phyloP scores from a whole-genome alignment of 2,329 filamentous ascomycete species.

The Phyllosticta paracitricarpa region DNA sequence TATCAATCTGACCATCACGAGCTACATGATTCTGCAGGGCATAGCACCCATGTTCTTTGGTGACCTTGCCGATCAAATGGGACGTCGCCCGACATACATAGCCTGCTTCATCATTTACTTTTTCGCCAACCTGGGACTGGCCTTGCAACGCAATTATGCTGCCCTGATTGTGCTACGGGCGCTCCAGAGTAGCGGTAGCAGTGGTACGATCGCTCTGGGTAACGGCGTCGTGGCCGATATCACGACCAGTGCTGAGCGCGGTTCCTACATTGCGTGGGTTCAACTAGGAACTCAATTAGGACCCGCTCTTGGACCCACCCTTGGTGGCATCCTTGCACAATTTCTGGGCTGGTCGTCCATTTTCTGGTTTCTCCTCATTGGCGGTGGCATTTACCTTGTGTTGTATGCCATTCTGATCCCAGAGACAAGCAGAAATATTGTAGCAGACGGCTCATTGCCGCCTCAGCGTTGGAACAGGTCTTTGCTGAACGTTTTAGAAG shows the following conservation, averaged over 20 bases:
- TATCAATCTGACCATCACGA: conserved; percentile 43
- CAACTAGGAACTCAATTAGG: conserved; percentile 44
- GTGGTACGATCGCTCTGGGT: conserved; percentile 59
- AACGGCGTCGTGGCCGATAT: conserved; percentile 66
- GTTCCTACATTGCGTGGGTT: conserved; percentile 62
- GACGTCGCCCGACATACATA: conserved; percentile 39
- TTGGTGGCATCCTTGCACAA: conserved; percentile 50
- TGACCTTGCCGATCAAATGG: conserved; percentile 36
- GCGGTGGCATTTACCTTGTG: conserved; percentile 15
- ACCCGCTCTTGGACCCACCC: conserved; percentile 45
- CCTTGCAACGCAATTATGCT: conserved; percentile 23
- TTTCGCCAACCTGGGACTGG: conserved; percentile 25
- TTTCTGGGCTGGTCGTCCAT: conserved; percentile 32
- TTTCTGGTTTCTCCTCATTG: conserved; percentile 34
- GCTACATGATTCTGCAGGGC: conserved; percentile 44
- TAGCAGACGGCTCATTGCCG: conserved; percentile 29
- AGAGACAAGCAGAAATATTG: conserved; percentile 32
- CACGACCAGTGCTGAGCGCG: conserved; percentile 57
- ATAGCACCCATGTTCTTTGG: conserved; percentile 39
- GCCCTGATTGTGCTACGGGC: conserved; percentile 51
- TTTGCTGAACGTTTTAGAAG: background rate
- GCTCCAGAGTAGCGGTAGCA: conserved; percentile 55
- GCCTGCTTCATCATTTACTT: conserved; percentile 32
- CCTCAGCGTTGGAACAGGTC: conserved; percentile 12
- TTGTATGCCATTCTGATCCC: conserved; percentile 22